Percentiles rank a stretch among this genome's conserved stretches.
These are phyloP conservation scores for Verticillium klebahnii DNA, from an alignment of 2,329 filamentous ascomycete species.

Conservation along the genomic window DNA sequence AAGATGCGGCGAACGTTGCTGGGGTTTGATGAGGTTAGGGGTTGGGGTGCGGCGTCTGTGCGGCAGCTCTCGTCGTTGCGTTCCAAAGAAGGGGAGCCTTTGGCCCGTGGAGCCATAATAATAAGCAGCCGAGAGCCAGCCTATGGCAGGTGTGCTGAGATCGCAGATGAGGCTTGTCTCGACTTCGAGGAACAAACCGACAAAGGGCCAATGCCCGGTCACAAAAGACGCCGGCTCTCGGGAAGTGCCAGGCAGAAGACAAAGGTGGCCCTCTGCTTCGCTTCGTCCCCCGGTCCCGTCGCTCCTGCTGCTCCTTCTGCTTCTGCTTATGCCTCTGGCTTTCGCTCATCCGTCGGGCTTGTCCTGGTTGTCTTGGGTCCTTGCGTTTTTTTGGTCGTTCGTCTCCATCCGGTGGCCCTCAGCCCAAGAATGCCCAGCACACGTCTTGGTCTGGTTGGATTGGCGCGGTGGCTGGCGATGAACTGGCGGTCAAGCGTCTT, in stretches of 20 bases:
- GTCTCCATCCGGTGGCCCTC: slow-evolving; percentile 4
- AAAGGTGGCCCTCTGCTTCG: not conserved
- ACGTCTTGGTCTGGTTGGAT: not conserved
- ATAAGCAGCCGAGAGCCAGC: not conserved
- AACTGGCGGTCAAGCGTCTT: slow-evolving; percentile 46
- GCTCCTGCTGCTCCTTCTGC: not conserved
- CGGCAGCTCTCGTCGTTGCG: not conserved
- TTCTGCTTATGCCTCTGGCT: slow-evolving; percentile 2
- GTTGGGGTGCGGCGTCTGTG: not conserved
- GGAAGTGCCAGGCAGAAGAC: not conserved
- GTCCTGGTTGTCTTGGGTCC: not conserved
- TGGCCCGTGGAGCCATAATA: not conserved
- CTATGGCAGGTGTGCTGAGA: not conserved
- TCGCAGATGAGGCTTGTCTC: slow-evolving; percentile 18
- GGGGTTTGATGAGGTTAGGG: not conserved
- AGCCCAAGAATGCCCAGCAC: not conserved
- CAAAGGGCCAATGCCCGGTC: slow-evolving; percentile 10
- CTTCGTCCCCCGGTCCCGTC: slow-evolving; percentile 12
- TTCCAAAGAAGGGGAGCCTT: not conserved
- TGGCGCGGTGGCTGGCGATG: slow-evolving; percentile 23
- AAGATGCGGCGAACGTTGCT: not conserved
- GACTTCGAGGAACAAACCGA: slow-evolving; percentile 15
- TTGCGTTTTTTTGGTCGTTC: slow-evolving; percentile 3
- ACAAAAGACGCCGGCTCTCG: not conserved
- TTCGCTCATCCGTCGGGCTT: not conserved